Evolutionary conservation across 2,329 filamentous ascomycete genomes (phyloP).

Genomic region (Cercospora berteroae): DNA sequence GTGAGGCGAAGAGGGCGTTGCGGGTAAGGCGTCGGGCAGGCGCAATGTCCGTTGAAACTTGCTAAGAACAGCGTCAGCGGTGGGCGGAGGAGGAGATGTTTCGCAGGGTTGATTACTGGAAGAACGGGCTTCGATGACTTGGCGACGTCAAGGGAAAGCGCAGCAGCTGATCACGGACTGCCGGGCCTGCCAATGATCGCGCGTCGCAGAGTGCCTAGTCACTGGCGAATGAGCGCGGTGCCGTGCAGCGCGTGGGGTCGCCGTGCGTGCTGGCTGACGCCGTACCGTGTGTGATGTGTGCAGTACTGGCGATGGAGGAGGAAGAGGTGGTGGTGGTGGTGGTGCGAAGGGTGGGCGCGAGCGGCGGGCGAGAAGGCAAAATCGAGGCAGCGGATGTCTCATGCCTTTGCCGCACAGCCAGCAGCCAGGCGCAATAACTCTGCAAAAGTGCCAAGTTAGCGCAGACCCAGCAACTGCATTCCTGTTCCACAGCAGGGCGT

Average conservation of each 20-base stretch:
- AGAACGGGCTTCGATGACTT: constrained; percentile 5
- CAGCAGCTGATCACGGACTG: neutral
- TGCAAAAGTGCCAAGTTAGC: neutral
- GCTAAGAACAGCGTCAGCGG: constrained; percentile 4
- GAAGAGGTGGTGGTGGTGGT: neutral
- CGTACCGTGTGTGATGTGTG: neutral
- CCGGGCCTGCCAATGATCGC: neutral
- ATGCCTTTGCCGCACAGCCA: neutral
- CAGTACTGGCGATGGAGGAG: neutral
- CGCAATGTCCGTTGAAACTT: constrained; percentile 4
- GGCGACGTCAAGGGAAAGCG: neutral
- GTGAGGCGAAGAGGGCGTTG: neutral
- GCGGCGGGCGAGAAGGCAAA: neutral
- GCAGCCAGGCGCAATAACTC: neutral
- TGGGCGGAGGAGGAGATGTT: neutral
- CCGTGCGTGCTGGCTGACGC: neutral
- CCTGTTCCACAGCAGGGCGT: neutral
- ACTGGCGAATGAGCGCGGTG: neutral
- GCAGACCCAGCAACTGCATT: neutral
- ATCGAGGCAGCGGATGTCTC: neutral
- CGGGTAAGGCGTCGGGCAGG: neutral
- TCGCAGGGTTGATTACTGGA: neutral
- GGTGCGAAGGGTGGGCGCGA: neutral
- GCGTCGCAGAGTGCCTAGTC: neutral
- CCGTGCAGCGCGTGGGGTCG: neutral